Evolutionary conservation across 2,329 filamentous ascomycete genomes (phyloP), one percentile per base, ranked within the genome.

Genomic region (Cadophora gregata): DNA sequence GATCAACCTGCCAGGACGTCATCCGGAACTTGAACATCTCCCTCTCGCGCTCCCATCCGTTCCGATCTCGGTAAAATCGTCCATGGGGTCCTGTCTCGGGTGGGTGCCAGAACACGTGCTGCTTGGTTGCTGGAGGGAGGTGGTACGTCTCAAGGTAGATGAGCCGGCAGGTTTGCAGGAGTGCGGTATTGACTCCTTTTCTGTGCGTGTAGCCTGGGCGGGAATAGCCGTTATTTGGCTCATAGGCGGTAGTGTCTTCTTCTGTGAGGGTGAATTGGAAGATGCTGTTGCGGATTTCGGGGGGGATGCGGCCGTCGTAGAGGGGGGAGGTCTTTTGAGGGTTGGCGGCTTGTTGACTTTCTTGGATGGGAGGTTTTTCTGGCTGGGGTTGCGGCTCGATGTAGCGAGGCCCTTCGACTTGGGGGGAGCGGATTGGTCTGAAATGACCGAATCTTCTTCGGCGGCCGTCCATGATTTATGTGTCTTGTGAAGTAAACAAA

Each of bases 91-190:
- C 66, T 33, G 59, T 62, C 14, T 50, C 59, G 16, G 59, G 59
- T 0, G 45, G 56, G 33, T 72, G 70, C 63, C 62, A 72, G 67
- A 74, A 75, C 3, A 73, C 67, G 31, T 70, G 70, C 12, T 73
- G 63, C 53, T 70, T 72, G 12, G 21, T 67, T 1, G 36, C n/a
- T 0, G 61, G 36, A 2, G 71, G 71, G 10, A 74, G 66, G 21
- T 72, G 68, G 55, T 69, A 73, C 4, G 73, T 71, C 66, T 75
- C 70, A 2, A 70, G 64, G 31, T 75, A 75, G 50, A 68, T 59
- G 1, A 61, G 59, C 9, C 71, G 70, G 29, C 73, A 74, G 27
- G 70, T 71, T 31, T 60, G 66, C 14, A 75, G 69, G 19, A 75
- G 65, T 6, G 66, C 42, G n/a, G 62, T 69, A 42, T 36, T 25